A percentile compares a stretch with the other conserved stretches of the same genome.
Evolutionary conservation across 805 yeast species (phyloP).

Genomic region (Myxozyma sirexii): DNA sequence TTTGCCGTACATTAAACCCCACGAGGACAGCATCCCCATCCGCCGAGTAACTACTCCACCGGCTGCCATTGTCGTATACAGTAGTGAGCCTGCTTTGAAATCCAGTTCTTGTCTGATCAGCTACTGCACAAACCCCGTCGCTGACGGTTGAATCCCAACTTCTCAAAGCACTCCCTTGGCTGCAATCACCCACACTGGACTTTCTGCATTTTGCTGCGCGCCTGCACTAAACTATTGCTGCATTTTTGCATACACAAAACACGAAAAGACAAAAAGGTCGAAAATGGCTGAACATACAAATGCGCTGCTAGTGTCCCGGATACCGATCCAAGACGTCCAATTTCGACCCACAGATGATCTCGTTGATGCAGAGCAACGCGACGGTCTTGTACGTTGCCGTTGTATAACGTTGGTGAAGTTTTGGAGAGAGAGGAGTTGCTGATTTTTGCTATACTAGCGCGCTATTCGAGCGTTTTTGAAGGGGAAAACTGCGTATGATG

Average conservation of each 20-base stretch:
- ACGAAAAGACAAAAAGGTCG: not conserved
- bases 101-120: too few relatives aligned
- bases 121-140: too few relatives aligned
- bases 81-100: too few relatives aligned
- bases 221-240: too few relatives aligned
- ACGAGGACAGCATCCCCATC: not conserved
- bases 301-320: constrained; percentile 2
- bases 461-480: constrained; percentile 83
- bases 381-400: constrained; percentile 26
- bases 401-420: not conserved
- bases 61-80: not conserved
- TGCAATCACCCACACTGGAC: too few relatives aligned
- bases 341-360: constrained; percentile 25
- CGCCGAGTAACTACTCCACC: not conserved
- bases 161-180: too few relatives aligned
- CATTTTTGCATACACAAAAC: too few relatives aligned
- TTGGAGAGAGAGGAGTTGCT: not conserved
- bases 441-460: constrained; percentile 40
- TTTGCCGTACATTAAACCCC: not conserved
- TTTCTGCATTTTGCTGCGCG: too few relatives aligned
- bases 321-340: constrained; percentile 23
- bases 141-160: too few relatives aligned
- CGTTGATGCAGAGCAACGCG: constrained; percentile 28
- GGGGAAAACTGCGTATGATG: constrained; percentile 94
- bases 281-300: not conserved